These are phyloP conservation scores for Fusarium ramigenum DNA, from an alignment of 2,329 filamentous ascomycete genomes.

Conservation along the genomic window DNA sequence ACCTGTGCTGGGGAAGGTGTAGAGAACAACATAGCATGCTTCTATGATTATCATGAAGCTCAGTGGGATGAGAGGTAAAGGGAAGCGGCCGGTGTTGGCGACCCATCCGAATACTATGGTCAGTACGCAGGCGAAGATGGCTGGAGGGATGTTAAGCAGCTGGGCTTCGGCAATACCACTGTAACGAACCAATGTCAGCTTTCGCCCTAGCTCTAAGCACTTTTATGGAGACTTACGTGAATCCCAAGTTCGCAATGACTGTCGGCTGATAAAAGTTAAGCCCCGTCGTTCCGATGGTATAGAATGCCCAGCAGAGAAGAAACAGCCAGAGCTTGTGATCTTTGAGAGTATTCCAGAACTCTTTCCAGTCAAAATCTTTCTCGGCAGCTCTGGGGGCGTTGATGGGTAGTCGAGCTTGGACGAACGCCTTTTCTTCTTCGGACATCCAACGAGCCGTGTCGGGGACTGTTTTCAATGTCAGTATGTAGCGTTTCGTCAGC, in stretches of 20 bases:
- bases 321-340: not conserved
- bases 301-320: not conserved
- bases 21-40: not conserved
- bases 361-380: not conserved
- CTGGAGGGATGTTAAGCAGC: not conserved
- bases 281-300: not conserved
- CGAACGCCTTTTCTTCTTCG: not conserved
- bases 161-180: not conserved
- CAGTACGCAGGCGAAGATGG: not conserved
- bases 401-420: not conserved
- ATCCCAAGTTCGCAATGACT: not conserved
- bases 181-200: not conserved
- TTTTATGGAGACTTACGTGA: not conserved
- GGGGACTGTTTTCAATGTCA: not conserved
- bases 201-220: accelerated
- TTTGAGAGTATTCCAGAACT: not conserved
- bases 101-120: not conserved
- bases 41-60: not conserved
- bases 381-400: not conserved
- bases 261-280: not conserved
- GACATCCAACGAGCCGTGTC: not conserved
- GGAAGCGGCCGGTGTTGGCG: not conserved
- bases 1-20: not conserved
- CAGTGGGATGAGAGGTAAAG: not conserved
- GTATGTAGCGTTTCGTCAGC: accelerated